Percentiles rank a stretch among this genome's conserved stretches.
These are phyloP conservation scores for Agrostemma githago DNA, from an alignment of 148 eudicot genomes.

Conservation along the genomic window DNA sequence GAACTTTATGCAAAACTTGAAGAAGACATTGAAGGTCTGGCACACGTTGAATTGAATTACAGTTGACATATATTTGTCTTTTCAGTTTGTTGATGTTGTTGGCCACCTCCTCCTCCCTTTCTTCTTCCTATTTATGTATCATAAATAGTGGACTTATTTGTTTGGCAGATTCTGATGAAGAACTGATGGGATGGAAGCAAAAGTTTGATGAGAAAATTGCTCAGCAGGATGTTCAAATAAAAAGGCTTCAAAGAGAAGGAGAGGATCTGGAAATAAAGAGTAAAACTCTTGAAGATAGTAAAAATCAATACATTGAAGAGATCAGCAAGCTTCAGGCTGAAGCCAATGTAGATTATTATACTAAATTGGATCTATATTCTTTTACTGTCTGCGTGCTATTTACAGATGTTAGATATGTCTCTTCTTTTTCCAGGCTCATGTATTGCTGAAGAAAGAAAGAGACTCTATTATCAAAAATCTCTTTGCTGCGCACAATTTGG, in stretches of 20 bases:
- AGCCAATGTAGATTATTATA: slow-evolving; percentile 46
- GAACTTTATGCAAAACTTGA: slow-evolving; percentile 49
- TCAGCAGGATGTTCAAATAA: slow-evolving; percentile 39
- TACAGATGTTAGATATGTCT: slow-evolving; percentile 11
- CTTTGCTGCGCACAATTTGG: slow-evolving; percentile 59
- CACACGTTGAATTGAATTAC: background rate
- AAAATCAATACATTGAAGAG: slow-evolving; percentile 33
- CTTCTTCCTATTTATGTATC: background rate
- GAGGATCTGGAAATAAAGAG: slow-evolving; percentile 41
- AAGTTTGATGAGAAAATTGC: slow-evolving; percentile 62
- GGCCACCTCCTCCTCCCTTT: background rate
- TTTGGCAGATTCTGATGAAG: slow-evolving; percentile 73
- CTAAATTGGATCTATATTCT: slow-evolving; percentile 1
- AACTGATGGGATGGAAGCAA: slow-evolving; percentile 69
- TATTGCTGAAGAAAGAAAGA: slow-evolving; percentile 60
- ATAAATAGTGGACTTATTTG: slow-evolving; percentile 4
- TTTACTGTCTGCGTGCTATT: slow-evolving; percentile 2
- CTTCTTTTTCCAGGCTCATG: slow-evolving; percentile 49
- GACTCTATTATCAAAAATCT: slow-evolving; percentile 57
- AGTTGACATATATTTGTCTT: background rate
- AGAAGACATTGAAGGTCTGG: slow-evolving; percentile 71
- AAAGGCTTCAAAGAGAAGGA: slow-evolving; percentile 62
- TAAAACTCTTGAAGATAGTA: slow-evolving; percentile 24
- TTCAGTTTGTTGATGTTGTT: background rate
- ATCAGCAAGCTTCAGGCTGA: slow-evolving; percentile 74